phyloP scores from a whole-genome alignment of 345 rosid species.

The Euphorbia lathyris region DNA sequence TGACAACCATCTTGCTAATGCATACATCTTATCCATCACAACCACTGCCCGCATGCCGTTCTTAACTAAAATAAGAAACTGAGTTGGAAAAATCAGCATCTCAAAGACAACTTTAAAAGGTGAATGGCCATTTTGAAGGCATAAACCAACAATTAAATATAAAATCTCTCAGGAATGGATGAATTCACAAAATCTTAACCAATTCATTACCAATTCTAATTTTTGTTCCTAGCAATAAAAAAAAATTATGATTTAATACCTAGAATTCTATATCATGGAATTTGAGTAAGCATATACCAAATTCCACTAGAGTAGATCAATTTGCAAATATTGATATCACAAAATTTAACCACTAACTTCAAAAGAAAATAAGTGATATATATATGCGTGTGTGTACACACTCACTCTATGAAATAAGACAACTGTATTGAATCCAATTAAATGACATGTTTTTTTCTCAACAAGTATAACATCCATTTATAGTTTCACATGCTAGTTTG shows the following conservation, averaged over 20 bases:
- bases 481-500: neutral
- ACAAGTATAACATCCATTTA: neutral
- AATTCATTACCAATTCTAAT: neutral
- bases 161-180: neutral
- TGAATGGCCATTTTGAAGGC: neutral
- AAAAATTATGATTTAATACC: no score
- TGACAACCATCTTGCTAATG: neutral
- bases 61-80: neutral
- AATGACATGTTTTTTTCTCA: neutral
- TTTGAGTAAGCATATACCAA: neutral
- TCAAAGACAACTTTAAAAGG: neutral
- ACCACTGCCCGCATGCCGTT: neutral
- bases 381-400: no score
- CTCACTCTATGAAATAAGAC: neutral
- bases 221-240: no score
- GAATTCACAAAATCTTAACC: neutral
- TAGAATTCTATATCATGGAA: neutral
- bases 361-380: no score
- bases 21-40: neutral
- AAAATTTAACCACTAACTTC: neutral
- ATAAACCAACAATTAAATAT: neutral
- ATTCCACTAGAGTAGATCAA: no score
- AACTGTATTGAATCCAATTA: no score
- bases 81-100: neutral
- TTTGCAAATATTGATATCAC: neutral